Base-by-base conservation (phyloP, 352 stramenopile genomes). In the Pythium coloratum region DNA sequence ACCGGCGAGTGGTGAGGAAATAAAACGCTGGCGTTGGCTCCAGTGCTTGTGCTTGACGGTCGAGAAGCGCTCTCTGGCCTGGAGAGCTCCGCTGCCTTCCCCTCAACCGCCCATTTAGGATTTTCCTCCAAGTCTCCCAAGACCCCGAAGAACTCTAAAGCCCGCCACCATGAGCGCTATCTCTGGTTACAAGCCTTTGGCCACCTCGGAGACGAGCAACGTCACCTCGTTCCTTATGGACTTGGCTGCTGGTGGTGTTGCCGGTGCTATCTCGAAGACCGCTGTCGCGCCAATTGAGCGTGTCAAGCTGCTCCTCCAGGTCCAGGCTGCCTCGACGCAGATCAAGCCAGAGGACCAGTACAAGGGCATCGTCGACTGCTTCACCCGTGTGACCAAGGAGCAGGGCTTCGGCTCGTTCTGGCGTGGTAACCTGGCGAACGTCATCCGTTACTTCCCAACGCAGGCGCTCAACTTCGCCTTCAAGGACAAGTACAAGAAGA, bases 401-500 rank as follows among this genome's bases (percentile, higher is more conserved):
- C 89, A 97, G 83, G 91, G 91, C 36, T 61, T 97, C 14, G 69
- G 57, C 70, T 96, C 90, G 54, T 95, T 97, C 72, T 97, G 91
- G 91, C 87, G 90, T 66, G 91, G 91, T 67, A 97, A 97, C 79
- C 58, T 94, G 61, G 90, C 88, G 65, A 97, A 97, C 73, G 89
- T 97, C 69, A 95, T 96, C 77, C 89, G 91, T 77, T 97, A 97
- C 78, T 97, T 97, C 77, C 91, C 91, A 49, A 96, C 86, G 47
- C 91, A 97, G 83, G 91, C 90, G 40, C 70, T 97, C 28, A 97
- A 97, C 85, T 97, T 97, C 58, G 88, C 90, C 63, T 96, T 97
- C 78, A 97, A 96, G 87, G 91, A 97, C 86, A 95, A 95, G 86
- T 97, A 95, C 84, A 96, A 96, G 74, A 88, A 92, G 80, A 59